Evolutionary conservation across 495 filamentous ascomycete genomes (phyloP), one percentile per base, ranked within the genome.

Genomic region (Apodospora peruviana): DNA sequence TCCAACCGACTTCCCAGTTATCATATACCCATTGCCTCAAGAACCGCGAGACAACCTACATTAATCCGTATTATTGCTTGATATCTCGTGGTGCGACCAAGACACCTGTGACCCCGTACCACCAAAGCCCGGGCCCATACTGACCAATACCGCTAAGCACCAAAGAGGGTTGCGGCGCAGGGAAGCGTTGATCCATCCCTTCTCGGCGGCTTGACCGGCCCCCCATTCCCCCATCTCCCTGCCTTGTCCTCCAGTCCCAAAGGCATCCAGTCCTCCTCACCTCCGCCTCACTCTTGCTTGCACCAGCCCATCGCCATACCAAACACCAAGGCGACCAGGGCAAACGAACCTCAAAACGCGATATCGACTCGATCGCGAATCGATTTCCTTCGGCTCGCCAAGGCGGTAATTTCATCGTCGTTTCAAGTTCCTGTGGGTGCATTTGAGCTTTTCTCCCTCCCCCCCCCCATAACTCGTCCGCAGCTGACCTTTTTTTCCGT

Each of bases 101-200:
- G 27, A 32, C 27, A 32, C 7, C 7, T 7, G 14, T 7, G 27
- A 32, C 7, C 27, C 7, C 14, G 7, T 32, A 7, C 27, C 14
- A 32, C 7, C 7, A 32, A 32, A 32, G 7, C 27, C 7, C 7
- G 27, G 7, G 14, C 14, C 27, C 27, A 32, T 32, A 32, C n/a
- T n/a, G n/a, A 32, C 7, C 14, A 7, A 32, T 32, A 32, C 7
- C 27, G 27, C 27, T 14, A 32, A 32, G 27, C 27, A 32, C 7
- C 27, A 14, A 14, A 32, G 27, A 41, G 40, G 46, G 48, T 44
- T 25, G 50, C 46, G 49, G 51, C 51, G 51, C 48, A 56, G 45
- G 42, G 44, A 44, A 51, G 23, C 40, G 61, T 48, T 41, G 61
- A 64, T 64, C 61, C 46, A 47, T 61, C 48, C 54, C 55, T 40